Conservation (phyloP, 306 rosid species). For the Crotalaria pallida region DNA sequence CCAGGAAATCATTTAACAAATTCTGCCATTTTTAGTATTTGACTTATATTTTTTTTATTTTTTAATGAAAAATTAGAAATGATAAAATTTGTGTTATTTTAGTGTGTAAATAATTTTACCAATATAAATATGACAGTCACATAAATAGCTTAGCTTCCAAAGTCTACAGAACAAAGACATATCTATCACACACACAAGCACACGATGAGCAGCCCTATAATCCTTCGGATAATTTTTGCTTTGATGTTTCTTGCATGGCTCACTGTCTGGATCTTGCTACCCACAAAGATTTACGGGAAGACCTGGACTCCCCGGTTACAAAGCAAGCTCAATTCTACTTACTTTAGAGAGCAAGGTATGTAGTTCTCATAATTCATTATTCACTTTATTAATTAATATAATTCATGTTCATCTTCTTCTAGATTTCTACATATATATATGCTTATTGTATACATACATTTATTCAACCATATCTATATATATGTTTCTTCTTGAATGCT, state of each 20-base stretch:
- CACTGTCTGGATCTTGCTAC: constrained; percentile 47
- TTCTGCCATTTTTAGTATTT: too few species aligned
- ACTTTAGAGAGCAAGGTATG: constrained; percentile 62
- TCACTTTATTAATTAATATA: not conserved
- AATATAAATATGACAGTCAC: too few species aligned
- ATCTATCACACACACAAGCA: not conserved
- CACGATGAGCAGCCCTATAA: constrained; percentile 15
- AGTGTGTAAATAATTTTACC: too few species aligned
- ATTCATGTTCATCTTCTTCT: not conserved
- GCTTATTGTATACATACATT: too few species aligned
- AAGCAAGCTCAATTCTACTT: constrained; percentile 38
- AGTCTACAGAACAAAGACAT: not conserved
- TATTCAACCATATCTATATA: too few species aligned
- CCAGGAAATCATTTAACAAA: too few species aligned
- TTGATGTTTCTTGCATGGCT: constrained; percentile 49
- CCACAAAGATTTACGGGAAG: constrained; percentile 38
- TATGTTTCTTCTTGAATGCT: not conserved
- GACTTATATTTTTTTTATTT: too few species aligned
- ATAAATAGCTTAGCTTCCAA: too few species aligned
- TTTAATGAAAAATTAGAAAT: too few species aligned
- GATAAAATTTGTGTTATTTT: too few species aligned
- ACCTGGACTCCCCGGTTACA: constrained; percentile 37
- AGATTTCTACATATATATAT: too few species aligned
- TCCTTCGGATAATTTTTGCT: constrained; percentile 23
- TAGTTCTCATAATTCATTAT: not conserved